Evolutionary conservation across 805 yeast genomes (phyloP), one percentile per base, ranked within the genome.

Genomic region (Zygosaccharomyces rouxii): DNA sequence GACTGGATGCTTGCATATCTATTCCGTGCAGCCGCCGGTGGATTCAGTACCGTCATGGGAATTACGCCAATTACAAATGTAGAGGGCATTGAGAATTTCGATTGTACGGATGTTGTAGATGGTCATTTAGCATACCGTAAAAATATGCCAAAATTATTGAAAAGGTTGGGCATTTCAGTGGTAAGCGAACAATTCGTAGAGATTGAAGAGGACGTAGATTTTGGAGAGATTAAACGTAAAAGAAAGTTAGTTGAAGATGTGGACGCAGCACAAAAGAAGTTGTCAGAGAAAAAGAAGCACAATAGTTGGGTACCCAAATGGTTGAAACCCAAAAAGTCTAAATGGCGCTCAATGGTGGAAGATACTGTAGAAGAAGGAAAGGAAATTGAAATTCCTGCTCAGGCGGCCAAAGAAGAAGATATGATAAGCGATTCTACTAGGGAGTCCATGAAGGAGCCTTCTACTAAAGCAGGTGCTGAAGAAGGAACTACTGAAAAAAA

Each of bases 111-210:
- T 16, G 59, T 75, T 46, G 96, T 92, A 3, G 89, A 86, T 51
- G 99, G 99, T 1, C 99, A 94, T 71, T 88, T 94, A 97, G 89
- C 86, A n/a, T 94, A 94, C 69, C 84, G 99, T 71, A 84, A 84
- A 53, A 89, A 89, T 10, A 89, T 94, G 78, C 99, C 99, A 1
- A 80, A 80, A 57, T 74, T 94, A 38, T 64, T 94, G 55, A 77
- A 78, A 53, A 68, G 71, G 44, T 58, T 87, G 35, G 90, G 86
- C 3, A 85, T 95, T 81, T 84, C 86, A 47, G 89, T 94, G 4
- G 64, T 89, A 37, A 80, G 84, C 53, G 99, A 94, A 50, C 96
- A 90, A 64, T 94, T 94, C 63, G 84, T 86, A 16, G 99, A 94
- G 67, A 90, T 94, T 56, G 97, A 90, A 64, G 97, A 92, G 62